Conservation (phyloP, 768 basidiomycete genomes). For the Neoboletus subvelutipes region DNA sequence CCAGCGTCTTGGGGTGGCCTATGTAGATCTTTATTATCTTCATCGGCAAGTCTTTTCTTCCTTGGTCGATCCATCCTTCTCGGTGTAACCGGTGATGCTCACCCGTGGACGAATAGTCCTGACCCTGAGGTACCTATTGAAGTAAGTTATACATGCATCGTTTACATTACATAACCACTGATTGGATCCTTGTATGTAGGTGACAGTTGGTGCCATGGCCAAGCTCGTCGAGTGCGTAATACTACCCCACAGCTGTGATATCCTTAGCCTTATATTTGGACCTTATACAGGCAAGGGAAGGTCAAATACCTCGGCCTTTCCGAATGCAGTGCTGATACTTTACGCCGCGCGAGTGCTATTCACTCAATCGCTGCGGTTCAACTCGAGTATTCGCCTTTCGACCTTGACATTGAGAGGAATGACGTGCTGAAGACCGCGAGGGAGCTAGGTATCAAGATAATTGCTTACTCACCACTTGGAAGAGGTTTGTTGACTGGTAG, state of each 20-base stretch:
- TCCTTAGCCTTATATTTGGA: not conserved
- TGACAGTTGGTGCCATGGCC: slow-evolving; percentile 49
- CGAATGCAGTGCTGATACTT: slow-evolving; percentile 45
- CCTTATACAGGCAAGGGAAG: slow-evolving; percentile 36
- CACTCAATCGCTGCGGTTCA: slow-evolving; percentile 52
- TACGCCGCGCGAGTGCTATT: slow-evolving; percentile 50
- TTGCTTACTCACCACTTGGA: slow-evolving; percentile 55
- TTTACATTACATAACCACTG: not conserved
- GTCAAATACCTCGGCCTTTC: slow-evolving; percentile 53
- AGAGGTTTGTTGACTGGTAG: slow-evolving; percentile 51
- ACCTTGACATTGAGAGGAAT: slow-evolving; percentile 47
- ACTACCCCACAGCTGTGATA: not conserved
- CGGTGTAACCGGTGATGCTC: not conserved
- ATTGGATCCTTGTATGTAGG: slow-evolving; percentile 15
- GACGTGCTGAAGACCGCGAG: slow-evolving; percentile 42
- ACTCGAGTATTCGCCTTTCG: slow-evolving; percentile 52
- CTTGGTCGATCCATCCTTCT: too few species aligned
- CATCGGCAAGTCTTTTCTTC: slow-evolving; percentile 33
- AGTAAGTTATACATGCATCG: slow-evolving; percentile 20
- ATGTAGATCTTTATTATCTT: slow-evolving; percentile 48
- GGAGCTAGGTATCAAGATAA: slow-evolving; percentile 48
- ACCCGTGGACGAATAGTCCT: slow-evolving; percentile 26
- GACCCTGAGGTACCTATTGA: slow-evolving; percentile 49
- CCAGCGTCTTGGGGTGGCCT: slow-evolving; percentile 39
- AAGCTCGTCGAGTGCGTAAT: slow-evolving; percentile 48